Base-by-base conservation (phyloP, 768 basidiomycete genomes). In the Hortiboletus campestris region DNA sequence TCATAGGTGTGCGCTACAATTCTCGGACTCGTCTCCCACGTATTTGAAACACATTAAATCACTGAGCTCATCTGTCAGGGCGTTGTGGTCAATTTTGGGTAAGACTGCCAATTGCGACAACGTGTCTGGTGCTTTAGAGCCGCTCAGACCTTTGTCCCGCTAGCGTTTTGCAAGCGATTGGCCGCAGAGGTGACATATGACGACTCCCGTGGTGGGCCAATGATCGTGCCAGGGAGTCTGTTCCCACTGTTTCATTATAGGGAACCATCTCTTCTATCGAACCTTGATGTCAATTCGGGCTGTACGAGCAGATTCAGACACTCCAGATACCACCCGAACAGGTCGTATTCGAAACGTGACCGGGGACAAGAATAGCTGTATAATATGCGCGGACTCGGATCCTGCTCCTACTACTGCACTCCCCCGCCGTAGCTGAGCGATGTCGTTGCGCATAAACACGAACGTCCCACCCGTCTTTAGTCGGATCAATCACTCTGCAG, bases 361-460 rank as follows among this genome's bases (percentile, higher is more conserved):
- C 12, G 13, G 40, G 34, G 25, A 20, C 54, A 47, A 44, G 57
- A 19, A 42, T 54, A 43, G 34, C 41, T 49, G 47, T 68, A 69
- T 68, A 64, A 56, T 58, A 65, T 53, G 63, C 51, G 53, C n/a
- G n/a, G n/a, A n/a, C n/a, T n/a, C 54, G 20, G 34, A 46, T 43
- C 46, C 46, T 54, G 47, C 52, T n/a, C 13, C 42, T 25, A 13
- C 36, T 41, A 3, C 46, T 39, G 25, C 59, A 31, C 43, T 44
- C 55, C 57, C 56, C 46, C 56, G 42, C 50, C 53, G 19, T 55
- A 58, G 32, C 53, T 58, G 47, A 57, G 49, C 60, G 29, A 70
- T 70, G 69, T 61, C 71, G 32, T 57, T 70, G 57, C 58, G 61
- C 61, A 66, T 72, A 51, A 63, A 65, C 65, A 69, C 71, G 16